A percentile compares a stretch with the other conserved stretches of the same genome.
Evolutionary conservation across 2,329 filamentous ascomycete species (phyloP).

Genomic region (Coniella vitis): DNA sequence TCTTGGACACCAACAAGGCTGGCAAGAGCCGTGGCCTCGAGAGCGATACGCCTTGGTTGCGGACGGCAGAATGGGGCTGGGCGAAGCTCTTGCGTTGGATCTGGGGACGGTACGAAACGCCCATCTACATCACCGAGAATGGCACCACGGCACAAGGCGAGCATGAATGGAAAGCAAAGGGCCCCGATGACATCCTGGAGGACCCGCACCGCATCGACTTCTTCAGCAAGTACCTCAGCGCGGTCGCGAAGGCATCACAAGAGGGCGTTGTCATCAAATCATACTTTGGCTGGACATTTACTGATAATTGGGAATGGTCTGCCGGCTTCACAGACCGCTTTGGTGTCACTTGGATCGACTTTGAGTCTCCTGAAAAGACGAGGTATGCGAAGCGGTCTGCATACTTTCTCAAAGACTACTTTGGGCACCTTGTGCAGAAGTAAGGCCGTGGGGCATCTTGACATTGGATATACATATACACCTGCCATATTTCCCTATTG

Average conservation of each 20-base stretch:
- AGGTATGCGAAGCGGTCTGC: conserved; percentile 29
- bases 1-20: conserved; percentile 29
- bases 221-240: conserved; percentile 31
- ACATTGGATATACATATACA: no score
- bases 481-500: no score
- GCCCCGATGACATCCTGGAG: conserved; percentile 28
- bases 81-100: conserved; percentile 33
- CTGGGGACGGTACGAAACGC: conserved; percentile 32
- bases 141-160: conserved; percentile 35
- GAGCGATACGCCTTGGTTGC: conserved; percentile 33
- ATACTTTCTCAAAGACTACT: conserved; percentile 24
- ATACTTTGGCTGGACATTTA: conserved; percentile 36
- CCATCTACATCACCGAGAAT: conserved; percentile 37
- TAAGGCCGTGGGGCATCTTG: no score
- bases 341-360: conserved; percentile 34
- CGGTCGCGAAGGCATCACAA: conserved; percentile 30
- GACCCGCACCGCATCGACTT: conserved; percentile 33
- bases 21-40: conserved; percentile 27
- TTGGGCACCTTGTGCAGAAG: conserved; percentile 23
- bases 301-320: conserved; percentile 40
- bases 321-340: conserved; percentile 33
- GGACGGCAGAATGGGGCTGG: conserved; percentile 32
- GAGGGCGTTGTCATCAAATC: conserved; percentile 32
- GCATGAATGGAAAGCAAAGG: conserved; percentile 25
- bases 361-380: conserved; percentile 28